A percentile compares a stretch with the other conserved stretches of the same genome.
phyloP scores from a whole-genome alignment of 1,284 basidiomycete genomes.

The Erythrobasidium hasegawianum region DNA sequence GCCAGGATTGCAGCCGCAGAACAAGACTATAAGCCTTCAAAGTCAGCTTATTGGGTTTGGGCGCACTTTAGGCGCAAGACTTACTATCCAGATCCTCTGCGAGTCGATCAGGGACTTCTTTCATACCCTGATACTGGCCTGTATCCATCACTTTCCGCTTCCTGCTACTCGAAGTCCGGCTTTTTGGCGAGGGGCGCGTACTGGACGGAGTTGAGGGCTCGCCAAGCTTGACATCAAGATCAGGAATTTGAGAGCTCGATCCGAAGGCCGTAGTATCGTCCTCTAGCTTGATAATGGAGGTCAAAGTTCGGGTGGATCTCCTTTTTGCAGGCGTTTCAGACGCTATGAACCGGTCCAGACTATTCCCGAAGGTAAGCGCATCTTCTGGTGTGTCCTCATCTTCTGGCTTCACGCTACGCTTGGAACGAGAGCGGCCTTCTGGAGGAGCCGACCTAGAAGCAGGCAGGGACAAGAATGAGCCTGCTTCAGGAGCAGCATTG shows the following conservation, averaged over 20 bases:
- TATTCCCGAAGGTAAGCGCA: constrained; percentile 12
- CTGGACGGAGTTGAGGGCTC: neutral
- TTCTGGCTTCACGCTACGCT: neutral
- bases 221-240: neutral
- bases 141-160: constrained; percentile 8
- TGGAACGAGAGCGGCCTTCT: neutral
- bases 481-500: too few relatives aligned
- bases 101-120: constrained; percentile 25
- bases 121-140: constrained; percentile 27
- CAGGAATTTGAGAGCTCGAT: neutral
- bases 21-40: constrained; percentile 11
- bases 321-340: neutral
- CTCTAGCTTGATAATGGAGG: neutral
- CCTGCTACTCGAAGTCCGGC: neutral
- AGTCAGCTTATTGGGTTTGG: neutral
- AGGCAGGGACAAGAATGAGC: neutral
- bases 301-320: neutral
- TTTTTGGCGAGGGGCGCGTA: neutral
- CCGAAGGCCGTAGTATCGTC: neutral
- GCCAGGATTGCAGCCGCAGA: constrained; percentile 33
- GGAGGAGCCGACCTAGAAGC: neutral
- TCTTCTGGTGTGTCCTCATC: constrained; percentile 4
- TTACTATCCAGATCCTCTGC: constrained; percentile 26
- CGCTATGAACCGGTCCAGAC: constrained; percentile 9
- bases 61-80: neutral